Evolutionary conservation across 2,329 filamentous ascomycete species (phyloP).

Genomic region (Davidsoniella neocaledoniae): DNA sequence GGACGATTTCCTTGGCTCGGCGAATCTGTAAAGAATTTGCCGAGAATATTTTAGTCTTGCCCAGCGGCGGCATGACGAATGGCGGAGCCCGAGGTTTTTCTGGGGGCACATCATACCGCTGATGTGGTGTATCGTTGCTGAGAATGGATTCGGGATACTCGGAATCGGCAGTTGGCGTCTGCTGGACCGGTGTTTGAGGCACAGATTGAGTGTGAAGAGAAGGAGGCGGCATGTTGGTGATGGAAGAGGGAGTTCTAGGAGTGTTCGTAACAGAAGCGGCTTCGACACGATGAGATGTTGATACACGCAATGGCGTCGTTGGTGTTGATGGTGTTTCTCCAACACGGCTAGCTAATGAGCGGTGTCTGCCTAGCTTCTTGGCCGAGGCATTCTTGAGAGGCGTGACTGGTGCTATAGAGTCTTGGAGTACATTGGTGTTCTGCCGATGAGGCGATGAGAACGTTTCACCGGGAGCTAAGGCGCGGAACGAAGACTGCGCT

Average conservation of each 20-base stretch:
- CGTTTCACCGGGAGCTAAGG: constrained; percentile 4
- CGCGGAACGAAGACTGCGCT: not conserved
- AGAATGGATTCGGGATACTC: constrained; percentile 3
- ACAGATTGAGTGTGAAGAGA: not conserved
- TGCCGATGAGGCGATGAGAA: not conserved
- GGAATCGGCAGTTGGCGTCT: not conserved
- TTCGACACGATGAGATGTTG: not conserved
- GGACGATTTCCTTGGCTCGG: constrained; percentile 24
- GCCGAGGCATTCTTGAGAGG: not conserved
- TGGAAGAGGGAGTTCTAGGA: not conserved
- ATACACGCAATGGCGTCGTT: not conserved
- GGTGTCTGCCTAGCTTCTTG: constrained; percentile 1
- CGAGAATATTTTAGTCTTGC: constrained; percentile 19
- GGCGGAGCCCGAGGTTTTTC: not conserved
- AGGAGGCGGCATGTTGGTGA: not conserved
- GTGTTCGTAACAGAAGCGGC: too few species aligned
- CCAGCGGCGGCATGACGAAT: constrained; percentile 11
- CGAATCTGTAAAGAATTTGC: constrained; percentile 17
- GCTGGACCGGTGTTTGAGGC: not conserved
- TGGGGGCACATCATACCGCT: not conserved
- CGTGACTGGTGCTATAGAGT: not conserved
- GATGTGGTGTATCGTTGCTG: not conserved
- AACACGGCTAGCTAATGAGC: not conserved
- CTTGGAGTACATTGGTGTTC: not conserved
- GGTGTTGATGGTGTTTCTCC: not conserved